Percentiles rank a stretch among this genome's conserved stretches.
Conservation (phyloP, 208 protist species). For the Trypanosoma theileri region DNA sequence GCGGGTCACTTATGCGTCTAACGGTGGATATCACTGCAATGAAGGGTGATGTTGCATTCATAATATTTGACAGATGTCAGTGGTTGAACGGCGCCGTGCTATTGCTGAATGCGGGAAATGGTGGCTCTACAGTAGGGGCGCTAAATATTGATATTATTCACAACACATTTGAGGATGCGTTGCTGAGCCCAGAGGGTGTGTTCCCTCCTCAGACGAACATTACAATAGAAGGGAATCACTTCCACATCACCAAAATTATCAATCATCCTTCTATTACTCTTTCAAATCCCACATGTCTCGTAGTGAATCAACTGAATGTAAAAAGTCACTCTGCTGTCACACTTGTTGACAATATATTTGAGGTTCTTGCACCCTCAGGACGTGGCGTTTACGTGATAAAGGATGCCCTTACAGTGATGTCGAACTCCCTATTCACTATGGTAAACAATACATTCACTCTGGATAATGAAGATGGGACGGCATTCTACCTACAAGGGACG, state of each 20-base stretch:
- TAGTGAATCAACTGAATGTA: not conserved
- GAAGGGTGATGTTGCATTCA: constrained; percentile 8
- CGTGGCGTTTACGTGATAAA: not conserved
- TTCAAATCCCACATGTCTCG: not conserved
- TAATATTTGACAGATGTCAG: constrained; percentile 16
- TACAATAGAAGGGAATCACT: constrained; percentile 11
- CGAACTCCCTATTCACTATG: constrained; percentile 11
- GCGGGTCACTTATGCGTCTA: constrained; percentile 6
- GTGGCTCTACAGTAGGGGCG: not conserved
- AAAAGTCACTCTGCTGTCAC: constrained; percentile 6
- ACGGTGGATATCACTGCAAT: constrained; percentile 17
- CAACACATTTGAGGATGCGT: constrained; percentile 16
- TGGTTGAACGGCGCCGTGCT: constrained; percentile 13
- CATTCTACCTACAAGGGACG: not conserved
- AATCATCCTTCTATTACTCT: not conserved
- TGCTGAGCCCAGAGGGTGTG: constrained; percentile 6
- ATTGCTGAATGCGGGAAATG: not conserved
- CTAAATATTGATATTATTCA: constrained; percentile 7
- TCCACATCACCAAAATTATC: constrained; percentile 8
- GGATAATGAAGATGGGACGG: not conserved
- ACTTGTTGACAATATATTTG: not conserved
- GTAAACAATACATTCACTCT: constrained; percentile 5
- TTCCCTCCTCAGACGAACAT: constrained; percentile 21
- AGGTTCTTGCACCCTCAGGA: not conserved
- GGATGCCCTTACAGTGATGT: constrained; percentile 5